phyloP scores from a whole-genome alignment of 805 yeast genomes.

The Starmera amethionina region DNA sequence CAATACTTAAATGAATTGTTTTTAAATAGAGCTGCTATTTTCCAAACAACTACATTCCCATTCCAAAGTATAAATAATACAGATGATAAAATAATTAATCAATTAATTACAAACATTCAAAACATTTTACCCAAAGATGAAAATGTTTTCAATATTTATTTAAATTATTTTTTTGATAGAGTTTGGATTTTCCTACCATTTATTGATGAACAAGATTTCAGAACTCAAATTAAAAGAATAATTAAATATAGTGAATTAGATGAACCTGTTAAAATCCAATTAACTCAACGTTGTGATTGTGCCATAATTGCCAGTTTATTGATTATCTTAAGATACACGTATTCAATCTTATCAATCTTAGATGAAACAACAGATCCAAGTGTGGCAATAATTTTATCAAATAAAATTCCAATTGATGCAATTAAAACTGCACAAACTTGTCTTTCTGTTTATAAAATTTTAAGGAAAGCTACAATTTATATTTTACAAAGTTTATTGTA shows the following conservation, averaged over 20 bases:
- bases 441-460: slow-evolving; percentile 29
- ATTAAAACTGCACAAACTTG: slow-evolving; percentile 30
- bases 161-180: slow-evolving; percentile 30
- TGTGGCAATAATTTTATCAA: slow-evolving; percentile 15
- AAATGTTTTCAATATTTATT: slow-evolving; percentile 27
- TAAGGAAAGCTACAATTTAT: slow-evolving; percentile 25
- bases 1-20: too few relatives aligned
- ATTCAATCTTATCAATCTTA: slow-evolving; percentile 22
- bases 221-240: slow-evolving; percentile 17
- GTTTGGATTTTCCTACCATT: slow-evolving; percentile 37
- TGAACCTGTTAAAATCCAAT: slow-evolving; percentile 18
- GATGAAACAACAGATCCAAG: slow-evolving; percentile 7
- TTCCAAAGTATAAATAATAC: slow-evolving; percentile 5
- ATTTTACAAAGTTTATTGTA: slow-evolving; percentile 32
- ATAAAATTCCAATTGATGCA: slow-evolving; percentile 28
- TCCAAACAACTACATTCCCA: slow-evolving; percentile 4
- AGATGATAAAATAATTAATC: slow-evolving; percentile 15
- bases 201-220: slow-evolving; percentile 29
- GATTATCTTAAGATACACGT: slow-evolving; percentile 29
- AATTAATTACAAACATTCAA: slow-evolving; percentile 22
- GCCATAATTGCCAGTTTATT: slow-evolving; percentile 30
- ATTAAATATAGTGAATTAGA: slow-evolving; percentile 25
- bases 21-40: slow-evolving; percentile 4
- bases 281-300: slow-evolving; percentile 28
- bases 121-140: slow-evolving; percentile 24